A percentile compares a stretch with the other conserved stretches of the same genome.
Conservation (phyloP, 1,284 basidiomycete species). For the Pseudozyma thailandica region DNA sequence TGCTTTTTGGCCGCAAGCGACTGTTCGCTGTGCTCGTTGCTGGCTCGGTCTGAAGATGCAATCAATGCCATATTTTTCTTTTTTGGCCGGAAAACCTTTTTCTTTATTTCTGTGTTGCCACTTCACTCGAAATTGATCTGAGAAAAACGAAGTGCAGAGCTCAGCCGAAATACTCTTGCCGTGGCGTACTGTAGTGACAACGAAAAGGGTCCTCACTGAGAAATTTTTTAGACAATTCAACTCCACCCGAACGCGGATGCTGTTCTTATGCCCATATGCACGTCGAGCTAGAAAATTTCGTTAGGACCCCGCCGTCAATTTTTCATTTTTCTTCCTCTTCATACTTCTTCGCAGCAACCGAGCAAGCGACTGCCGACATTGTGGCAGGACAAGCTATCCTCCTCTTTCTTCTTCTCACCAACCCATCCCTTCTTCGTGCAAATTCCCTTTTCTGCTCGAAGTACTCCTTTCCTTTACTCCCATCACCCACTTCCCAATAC, state of each 20-base stretch:
- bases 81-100: constrained; percentile 1
- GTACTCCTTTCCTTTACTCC: constrained; percentile 5
- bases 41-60: too few relatives aligned
- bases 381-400: neutral
- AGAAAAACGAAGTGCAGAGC: too few relatives aligned
- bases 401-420: constrained; percentile 15
- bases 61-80: too few relatives aligned
- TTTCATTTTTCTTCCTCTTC: constrained; percentile 18
- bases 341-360: neutral
- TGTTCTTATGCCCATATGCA: constrained; percentile 4
- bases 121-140: neutral
- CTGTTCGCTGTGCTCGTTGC: too few relatives aligned
- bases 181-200: neutral
- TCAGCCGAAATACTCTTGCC: neutral
- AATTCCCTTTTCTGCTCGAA: constrained; percentile 14
- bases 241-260: constrained; percentile 17
- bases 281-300: constrained; percentile 22
- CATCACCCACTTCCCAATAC: neutral
- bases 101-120: neutral
- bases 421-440: constrained; percentile 13
- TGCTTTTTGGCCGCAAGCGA: constrained; percentile 5
- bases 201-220: constrained; percentile 6
- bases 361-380: neutral
- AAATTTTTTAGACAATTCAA: neutral
- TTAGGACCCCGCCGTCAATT: constrained; percentile 6